Conservation (phyloP, 2,329 filamentous ascomycete species). For the Tolypocladium capitatum region DNA sequence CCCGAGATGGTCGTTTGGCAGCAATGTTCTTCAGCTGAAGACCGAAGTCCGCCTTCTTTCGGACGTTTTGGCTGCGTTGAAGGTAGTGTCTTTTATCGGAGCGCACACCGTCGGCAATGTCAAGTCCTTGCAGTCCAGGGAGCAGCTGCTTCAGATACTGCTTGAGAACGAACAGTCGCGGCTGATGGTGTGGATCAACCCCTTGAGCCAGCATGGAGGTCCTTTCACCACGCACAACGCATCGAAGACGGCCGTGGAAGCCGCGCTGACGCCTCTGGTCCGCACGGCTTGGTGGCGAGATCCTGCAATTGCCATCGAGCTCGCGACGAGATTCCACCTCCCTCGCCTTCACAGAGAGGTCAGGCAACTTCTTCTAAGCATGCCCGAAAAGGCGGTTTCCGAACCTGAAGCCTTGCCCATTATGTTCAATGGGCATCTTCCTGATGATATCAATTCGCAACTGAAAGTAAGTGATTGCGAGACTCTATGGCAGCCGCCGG, state of each 20-base stretch:
- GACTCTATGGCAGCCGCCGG: not conserved
- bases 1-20: constrained; percentile 88
- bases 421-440: constrained; percentile 63
- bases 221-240: constrained; percentile 25
- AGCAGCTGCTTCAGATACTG: constrained; percentile 68
- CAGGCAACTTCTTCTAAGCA: constrained; percentile 65
- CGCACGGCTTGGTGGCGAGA: constrained; percentile 78
- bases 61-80: constrained; percentile 59
- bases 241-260: constrained; percentile 25
- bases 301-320: constrained; percentile 75
- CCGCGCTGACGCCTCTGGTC: constrained; percentile 49
- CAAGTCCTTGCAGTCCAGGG: constrained; percentile 61
- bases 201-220: constrained; percentile 45
- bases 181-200: constrained; percentile 80
- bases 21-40: constrained; percentile 85
- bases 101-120: constrained; percentile 36
- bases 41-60: constrained; percentile 74
- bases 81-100: constrained; percentile 48
- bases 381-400: constrained; percentile 67
- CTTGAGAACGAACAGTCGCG: constrained; percentile 75
- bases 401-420: constrained; percentile 76
- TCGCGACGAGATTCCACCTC: constrained; percentile 67
- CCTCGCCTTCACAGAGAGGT: constrained; percentile 61
- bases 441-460: constrained; percentile 63
- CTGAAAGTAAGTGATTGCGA: constrained; percentile 49